Evolutionary conservation across 2,329 filamentous ascomycete genomes (phyloP), one percentile per base, ranked within the genome.

Genomic region (Pseudocercospora eumusae): DNA sequence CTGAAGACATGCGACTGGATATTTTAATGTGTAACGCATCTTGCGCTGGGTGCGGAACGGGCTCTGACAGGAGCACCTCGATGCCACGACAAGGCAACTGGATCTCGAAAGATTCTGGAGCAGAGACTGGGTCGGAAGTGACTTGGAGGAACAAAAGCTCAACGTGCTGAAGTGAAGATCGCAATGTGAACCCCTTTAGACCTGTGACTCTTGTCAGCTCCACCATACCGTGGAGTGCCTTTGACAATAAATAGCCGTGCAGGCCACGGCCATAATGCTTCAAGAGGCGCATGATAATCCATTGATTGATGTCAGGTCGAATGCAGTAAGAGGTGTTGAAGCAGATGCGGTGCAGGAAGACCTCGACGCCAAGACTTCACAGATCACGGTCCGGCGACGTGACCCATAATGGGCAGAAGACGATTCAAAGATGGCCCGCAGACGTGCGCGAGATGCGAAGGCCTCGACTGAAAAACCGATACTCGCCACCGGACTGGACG

Each of bases 1-100:
- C 72, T 90, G 80, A 88, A 60, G 7, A 15, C 44, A 33, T 18
- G 15, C 23, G 58, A 21, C n/a, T 4, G 28, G 7, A 54, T 4
- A n/a, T 23, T 33, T 15, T 50, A 15, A 36, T 7, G 13, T 23
- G 45, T 33, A 21, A 44, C 9, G 31, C 21, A 21, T n/a, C 27
- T n/a, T 20, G 25, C 21, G 23, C 23, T 47, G 44, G 18, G 20
- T 5, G 18, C 23, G 36, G 55, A 44, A 23, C 9, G 18, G 23
- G 25, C n/a, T 13, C 27, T 27, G 25, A 13, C 20, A 21, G 20
- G 36, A 28, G 11, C 40, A 33, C 15, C 23, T 9, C 53, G 53
- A 20, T 55, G 20, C 20, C 20, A 23, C 9, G 20, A 21, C 20
- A 15, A 47, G 20, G 20, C 11, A 25, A 10, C 44, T 21, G 36